Percentiles rank a stretch among this genome's conserved stretches.
These are phyloP conservation scores for Kuraishia cidri DNA, from an alignment of 805 yeast genomes.

Conservation along the genomic window DNA sequence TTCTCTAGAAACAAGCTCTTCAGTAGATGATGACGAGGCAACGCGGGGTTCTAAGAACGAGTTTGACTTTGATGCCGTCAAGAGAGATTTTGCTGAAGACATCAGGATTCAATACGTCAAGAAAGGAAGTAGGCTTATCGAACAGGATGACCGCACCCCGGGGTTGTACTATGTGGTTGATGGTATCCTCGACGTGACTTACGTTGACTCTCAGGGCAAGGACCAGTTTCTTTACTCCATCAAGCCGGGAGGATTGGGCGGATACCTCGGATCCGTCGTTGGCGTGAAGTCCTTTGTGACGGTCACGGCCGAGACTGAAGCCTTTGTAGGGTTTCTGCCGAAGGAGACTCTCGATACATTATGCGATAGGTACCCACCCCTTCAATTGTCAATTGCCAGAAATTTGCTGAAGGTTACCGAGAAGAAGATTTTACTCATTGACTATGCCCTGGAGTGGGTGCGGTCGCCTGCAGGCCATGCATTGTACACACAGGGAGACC, in stretches of 20 bases:
- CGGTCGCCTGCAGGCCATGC: constrained; percentile 82
- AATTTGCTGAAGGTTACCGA: constrained; percentile 61
- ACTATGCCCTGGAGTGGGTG: constrained; percentile 93
- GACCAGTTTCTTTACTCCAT: constrained; percentile 47
- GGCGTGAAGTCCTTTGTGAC: constrained; percentile 75
- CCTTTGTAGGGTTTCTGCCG: constrained; percentile 66
- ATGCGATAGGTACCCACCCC: constrained; percentile 66
- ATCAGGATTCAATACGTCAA: constrained; percentile 46
- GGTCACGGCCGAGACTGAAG: constrained; percentile 50
- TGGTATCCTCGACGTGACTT: constrained; percentile 63
- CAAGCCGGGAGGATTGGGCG: constrained; percentile 75
- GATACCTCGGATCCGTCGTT: constrained; percentile 73
- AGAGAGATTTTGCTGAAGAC: constrained; percentile 47
- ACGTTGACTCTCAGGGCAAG: constrained; percentile 21
- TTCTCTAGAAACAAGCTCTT: background rate
- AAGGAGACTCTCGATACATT: constrained; percentile 52
- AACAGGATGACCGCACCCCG: constrained; percentile 55
- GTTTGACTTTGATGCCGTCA: constrained; percentile 38
- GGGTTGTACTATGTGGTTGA: constrained; percentile 79
- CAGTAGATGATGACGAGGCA: background rate
- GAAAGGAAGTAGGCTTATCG: constrained; percentile 47
- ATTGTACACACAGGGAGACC: constrained; percentile 72
- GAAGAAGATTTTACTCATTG: constrained; percentile 61
- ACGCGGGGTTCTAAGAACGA: background rate
- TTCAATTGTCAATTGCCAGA: constrained; percentile 73